Evolutionary conservation across 176 grass and related monocot species (phyloP).

Genomic region (Zea luxurians): DNA sequence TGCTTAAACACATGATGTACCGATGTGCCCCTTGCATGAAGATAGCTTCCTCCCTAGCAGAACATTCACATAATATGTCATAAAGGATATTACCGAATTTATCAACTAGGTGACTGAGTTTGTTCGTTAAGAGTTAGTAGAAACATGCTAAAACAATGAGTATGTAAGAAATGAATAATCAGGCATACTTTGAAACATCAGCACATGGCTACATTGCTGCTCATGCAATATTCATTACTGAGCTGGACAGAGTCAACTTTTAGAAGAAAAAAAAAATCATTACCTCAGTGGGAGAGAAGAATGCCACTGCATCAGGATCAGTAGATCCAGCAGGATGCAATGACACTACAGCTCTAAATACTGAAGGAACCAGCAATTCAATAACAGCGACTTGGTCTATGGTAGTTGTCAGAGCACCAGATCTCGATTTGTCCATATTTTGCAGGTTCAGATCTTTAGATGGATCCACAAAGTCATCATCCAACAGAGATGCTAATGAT

Average conservation of each 20-base stretch:
- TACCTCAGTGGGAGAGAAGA: slow-evolving; percentile 96
- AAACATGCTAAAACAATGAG: slow-evolving; percentile 30
- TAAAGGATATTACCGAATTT: slow-evolving; percentile 17
- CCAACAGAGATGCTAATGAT: slow-evolving; percentile 54
- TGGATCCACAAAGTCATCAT: slow-evolving; percentile 64
- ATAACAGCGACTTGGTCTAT: slow-evolving; percentile 78
- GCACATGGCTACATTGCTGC: slow-evolving; percentile 5
- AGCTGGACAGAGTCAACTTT: slow-evolving; percentile 21
- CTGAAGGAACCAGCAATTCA: slow-evolving; percentile 76
- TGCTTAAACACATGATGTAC: slow-evolving; percentile 88
- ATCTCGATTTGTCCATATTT: slow-evolving; percentile 52
- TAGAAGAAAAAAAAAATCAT: slow-evolving; percentile 24
- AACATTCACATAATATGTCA: slow-evolving; percentile 38
- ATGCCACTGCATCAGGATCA: slow-evolving; percentile 80
- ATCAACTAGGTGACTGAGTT: not conserved
- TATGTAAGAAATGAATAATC: not conserved
- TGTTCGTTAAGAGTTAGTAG: not conserved
- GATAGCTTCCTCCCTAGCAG: slow-evolving; percentile 77
- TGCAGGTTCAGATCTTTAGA: slow-evolving; percentile 61
- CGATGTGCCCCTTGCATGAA: slow-evolving; percentile 79
- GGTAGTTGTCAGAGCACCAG: slow-evolving; percentile 30
- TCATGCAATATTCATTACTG: slow-evolving; percentile 24
- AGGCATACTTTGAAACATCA: slow-evolving; percentile 15
- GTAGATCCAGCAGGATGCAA: slow-evolving; percentile 88
- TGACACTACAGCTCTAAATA: slow-evolving; percentile 92